These are phyloP conservation scores for Cyamopsis tetragonoloba DNA, from an alignment of 306 rosid species.

Conservation along the genomic window DNA sequence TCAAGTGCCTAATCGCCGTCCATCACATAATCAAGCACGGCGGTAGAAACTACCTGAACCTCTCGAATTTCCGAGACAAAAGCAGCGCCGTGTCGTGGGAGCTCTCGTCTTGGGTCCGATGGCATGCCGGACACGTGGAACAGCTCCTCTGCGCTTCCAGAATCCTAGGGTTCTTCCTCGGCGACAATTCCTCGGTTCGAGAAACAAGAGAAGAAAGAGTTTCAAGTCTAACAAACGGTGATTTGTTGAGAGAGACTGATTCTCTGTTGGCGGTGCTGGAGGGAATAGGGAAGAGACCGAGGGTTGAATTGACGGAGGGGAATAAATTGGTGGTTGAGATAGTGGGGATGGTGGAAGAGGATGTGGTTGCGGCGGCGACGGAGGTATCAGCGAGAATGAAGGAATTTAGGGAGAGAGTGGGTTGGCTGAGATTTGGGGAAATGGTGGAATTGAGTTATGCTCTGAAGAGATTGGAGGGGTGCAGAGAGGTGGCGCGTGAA, in stretches of 20 bases:
- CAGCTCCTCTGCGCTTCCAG: slow-evolving; percentile 39
- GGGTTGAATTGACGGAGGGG: neutral
- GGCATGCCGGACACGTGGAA: slow-evolving; percentile 62
- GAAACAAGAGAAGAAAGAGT: slow-evolving; percentile 28
- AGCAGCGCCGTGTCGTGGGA: slow-evolving; percentile 45
- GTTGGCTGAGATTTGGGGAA: slow-evolving; percentile 47
- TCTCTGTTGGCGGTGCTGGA: slow-evolving; percentile 41
- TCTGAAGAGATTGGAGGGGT: slow-evolving; percentile 50
- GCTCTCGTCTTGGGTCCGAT: slow-evolving; percentile 68
- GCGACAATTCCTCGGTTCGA: neutral
- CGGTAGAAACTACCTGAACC: slow-evolving; percentile 74
- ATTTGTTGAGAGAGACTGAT: slow-evolving; percentile 43
- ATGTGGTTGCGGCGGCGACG: slow-evolving; percentile 23
- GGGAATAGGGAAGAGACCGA: slow-evolving; percentile 32
- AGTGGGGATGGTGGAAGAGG: slow-evolving; percentile 41
- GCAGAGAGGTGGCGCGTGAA: slow-evolving; percentile 23
- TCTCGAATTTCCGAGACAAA: slow-evolving; percentile 63
- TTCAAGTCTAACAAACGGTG: slow-evolving; percentile 29
- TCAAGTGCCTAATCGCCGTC: slow-evolving; percentile 62
- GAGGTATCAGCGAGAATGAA: slow-evolving; percentile 36
- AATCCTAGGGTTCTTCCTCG: slow-evolving; percentile 43
- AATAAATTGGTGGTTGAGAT: slow-evolving; percentile 41
- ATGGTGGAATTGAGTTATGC: slow-evolving; percentile 51
- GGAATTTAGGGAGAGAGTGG: slow-evolving; percentile 48
- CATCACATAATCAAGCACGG: slow-evolving; percentile 55